Evolutionary conservation across 176 grass and related monocot species (phyloP), one percentile per base, ranked within the genome.

Genomic region (Hordeum vulgare): DNA sequence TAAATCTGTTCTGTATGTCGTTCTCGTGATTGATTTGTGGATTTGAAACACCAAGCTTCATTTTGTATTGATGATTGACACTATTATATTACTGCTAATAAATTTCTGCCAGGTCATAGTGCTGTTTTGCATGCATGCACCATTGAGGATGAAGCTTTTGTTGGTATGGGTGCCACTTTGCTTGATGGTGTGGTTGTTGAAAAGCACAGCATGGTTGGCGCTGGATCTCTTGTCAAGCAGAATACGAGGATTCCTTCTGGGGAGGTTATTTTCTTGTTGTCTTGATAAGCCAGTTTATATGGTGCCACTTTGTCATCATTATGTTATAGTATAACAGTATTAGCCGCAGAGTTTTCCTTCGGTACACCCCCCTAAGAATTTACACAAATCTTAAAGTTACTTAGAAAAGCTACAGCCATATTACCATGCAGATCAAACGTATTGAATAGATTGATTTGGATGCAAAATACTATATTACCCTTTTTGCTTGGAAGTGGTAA

Each of bases 131-230:
- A 97, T 83, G 94, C 89, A 80, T 97, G 94, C 81, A 94, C 83
- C 41, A 80, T 97, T 40, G 90, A 95, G 86, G 96, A 98, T 88
- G 90, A 95, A 75, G 86, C 96, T 79, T 98, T 98, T 77, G 87
- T 98, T 81, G 93, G 96, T 74, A 98, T 91, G 92, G 96, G 92
- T 88, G 92, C 92, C 36, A 91, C 91, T 72, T 82, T 98, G 72
- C 86, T 98, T 68, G 95, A 98, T 67, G 95, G 95, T 70, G 92
- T 89, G n/a, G 86, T 98, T 7, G 92, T 98, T 73, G 95, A 93
- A 84, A 98, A 98, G 71, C 89, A 95, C 72, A 94, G 90, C 58
- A 98, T 98, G 86, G 90, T 95, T 68, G 96, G 90, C 1, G 93
- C 92, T 6, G 93, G 96, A 61, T 86, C 96, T 24, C 96, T 98